Percentiles rank a stretch among this genome's conserved stretches.
phyloP scores from a whole-genome alignment of 768 basidiomycete species.

The Cubamyces sp. region DNA sequence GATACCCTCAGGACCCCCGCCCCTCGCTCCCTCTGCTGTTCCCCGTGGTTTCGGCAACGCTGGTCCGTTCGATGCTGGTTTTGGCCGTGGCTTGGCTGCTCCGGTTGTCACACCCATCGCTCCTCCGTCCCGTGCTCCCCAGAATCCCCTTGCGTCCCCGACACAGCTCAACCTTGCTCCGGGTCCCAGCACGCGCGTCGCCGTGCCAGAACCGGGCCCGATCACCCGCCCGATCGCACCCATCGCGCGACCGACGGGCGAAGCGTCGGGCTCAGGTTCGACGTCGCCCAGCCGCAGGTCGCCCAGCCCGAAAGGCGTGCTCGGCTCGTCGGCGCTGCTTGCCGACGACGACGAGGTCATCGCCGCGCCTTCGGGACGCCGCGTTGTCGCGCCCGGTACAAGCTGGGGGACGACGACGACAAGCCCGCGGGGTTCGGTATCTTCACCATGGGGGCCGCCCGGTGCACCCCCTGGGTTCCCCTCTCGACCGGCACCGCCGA shows the following conservation, averaged over 20 bases:
- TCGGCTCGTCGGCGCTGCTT: constrained; percentile 78
- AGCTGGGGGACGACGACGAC: constrained; percentile 57
- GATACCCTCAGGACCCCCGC: constrained; percentile 48
- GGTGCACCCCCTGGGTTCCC: constrained; percentile 38
- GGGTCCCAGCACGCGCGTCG: constrained; percentile 51
- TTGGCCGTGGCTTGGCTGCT: constrained; percentile 46
- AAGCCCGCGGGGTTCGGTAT: constrained; percentile 44
- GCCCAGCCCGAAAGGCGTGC: constrained; percentile 63
- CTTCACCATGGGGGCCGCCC: constrained; percentile 49
- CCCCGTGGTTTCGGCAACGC: constrained; percentile 55
- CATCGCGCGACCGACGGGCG: constrained; percentile 63
- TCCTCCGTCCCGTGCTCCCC: constrained; percentile 37
- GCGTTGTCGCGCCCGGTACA: constrained; percentile 40
- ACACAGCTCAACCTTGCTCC: constrained; percentile 46
- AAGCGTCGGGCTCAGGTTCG: constrained; percentile 57
- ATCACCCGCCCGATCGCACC: constrained; percentile 66
- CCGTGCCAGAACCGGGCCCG: constrained; percentile 56
- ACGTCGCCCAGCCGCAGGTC: constrained; percentile 59
- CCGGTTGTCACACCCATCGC: constrained; percentile 36
- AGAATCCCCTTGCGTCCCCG: constrained; percentile 41
- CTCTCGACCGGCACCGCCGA: constrained; percentile 21
- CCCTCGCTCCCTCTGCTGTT: constrained; percentile 57
- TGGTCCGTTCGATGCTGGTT: constrained; percentile 56
- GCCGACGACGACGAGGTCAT: constrained; percentile 85
- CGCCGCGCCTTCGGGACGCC: constrained; percentile 49